Evolutionary conservation across 768 basidiomycete genomes (phyloP), one percentile per base, ranked within the genome.

Genomic region (Pulveroboletus sp.): DNA sequence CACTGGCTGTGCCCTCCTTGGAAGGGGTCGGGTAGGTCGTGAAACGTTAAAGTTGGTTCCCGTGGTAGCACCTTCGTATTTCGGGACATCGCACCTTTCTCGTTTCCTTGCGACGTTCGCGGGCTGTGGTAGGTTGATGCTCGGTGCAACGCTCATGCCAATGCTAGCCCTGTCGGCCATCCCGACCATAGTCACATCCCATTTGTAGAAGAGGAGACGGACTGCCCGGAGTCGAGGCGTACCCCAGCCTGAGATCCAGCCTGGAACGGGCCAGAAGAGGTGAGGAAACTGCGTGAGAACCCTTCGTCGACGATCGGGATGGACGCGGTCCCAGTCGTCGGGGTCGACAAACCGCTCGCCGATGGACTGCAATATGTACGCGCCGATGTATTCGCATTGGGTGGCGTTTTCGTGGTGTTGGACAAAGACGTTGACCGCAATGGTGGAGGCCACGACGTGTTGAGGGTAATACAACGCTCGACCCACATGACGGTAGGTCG

Each of bases 381-480:
- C 57, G 45, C 63, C 66, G n/a, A 66, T 5, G 37, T 68, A 66
- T 39, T 61, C 35, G 38, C 56, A 53, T 0, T 9, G 8, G 8
- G 32, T 51, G 45, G 30, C 7, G 16, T 8, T 12, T 35, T 40
- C 2, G 16, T 10, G 3, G 19, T 11, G 34, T 42, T 65, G 57
- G 16, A 59, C 9, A 23, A 65, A 66, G 0, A 66, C 39, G 37
- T 68, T 68, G 2, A 66, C 55, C 16, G 66, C 62, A 14, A 62
- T 62, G 11, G 45, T 40, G 16, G 56, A 51, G 12, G 54, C 55
- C 7, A 53, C 48, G 23, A 55, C 41, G 6, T 60, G 48, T 39
- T 61, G 51, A 11, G 56, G 55, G 24, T 26, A 14, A 22, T 65
- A 63, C 2, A 31, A 1, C 9, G 49, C 49, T 4, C 0, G 43